Base-by-base conservation (phyloP, 2,329 filamentous ascomycete genomes). In the Clarireedia paspali region DNA sequence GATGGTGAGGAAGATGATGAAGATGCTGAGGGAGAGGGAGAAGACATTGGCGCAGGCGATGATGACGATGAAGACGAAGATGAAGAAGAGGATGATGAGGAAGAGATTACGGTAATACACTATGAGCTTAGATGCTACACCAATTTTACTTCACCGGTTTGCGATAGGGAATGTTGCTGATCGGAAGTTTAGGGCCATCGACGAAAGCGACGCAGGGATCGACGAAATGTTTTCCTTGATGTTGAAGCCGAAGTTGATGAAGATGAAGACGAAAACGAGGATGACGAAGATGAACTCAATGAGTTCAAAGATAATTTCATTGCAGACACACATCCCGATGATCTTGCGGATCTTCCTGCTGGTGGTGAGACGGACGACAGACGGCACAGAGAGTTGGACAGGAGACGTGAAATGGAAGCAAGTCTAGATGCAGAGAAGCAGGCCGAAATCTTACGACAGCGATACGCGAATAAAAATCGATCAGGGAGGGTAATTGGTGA, bases 201-300 rank as follows among this genome's bases (percentile, higher is more conserved):
- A 56, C 82, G 87, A 65, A 97, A 97, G 73, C 88, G 91, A 57
- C 74, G 79, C 68, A 86, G 85, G 70, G 84, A 88, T 62, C 81
- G 81, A 62, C 83, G 89, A 61, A 89, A 89, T 65, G 85, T 87
- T 67, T 96, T 96, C 82, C 85, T 99, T 74, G 94, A 99, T 83
- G 89, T 92, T 67, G 94, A 99, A 78, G 94, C 94, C 70, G 94
- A 96, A 74, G 94, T 99, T 64, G 94, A 97, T 68, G 94, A 88
- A 57, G 85, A 95, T 61, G 91, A 95, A 65, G 91, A 96, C 65
- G 88, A 90, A 63, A 86, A 82, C 63, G 88, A 89, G 59, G 90
- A 95, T 62, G 90, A 95, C 51, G 92, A 96, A 64, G 90, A 95
- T 64, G 91, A 95, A 54, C 84, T 89, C 57, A 85, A 91, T 64